Base-by-base conservation (phyloP, 2,329 filamentous ascomycete species). In the Colletotrichum lentis region DNA sequence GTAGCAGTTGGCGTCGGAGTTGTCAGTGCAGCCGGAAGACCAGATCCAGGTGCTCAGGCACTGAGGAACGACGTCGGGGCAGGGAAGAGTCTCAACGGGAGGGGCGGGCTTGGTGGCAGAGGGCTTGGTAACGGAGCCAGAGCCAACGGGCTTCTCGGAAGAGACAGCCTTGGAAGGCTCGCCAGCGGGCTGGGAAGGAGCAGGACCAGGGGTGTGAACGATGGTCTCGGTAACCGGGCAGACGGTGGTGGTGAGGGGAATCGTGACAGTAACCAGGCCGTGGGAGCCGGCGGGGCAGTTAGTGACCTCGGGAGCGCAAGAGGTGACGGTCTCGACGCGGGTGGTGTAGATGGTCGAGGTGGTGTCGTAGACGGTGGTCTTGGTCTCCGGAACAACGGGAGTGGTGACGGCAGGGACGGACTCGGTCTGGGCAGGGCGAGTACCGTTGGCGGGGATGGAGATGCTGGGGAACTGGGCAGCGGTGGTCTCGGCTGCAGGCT, bases 21-120 rank as follows among this genome's bases (percentile, higher is more conserved):
- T 97, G 82, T 92, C 89, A 74, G 85, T 85, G 88, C 95, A 98
- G 76, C 86, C 83, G 59, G 75, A 69, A 69, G 85, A 81, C 77
- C 88, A 86, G 75, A 97, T 81, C 92, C 93, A 97, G 75, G 94
- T 96, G 87, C 95, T 96, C 81, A 98, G 83, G 84, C 95, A 98
- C 76, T 88, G 88, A 71, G 95, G 94, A 57, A 97, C 90, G 55
- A 94, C 86, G 31, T 84, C 81, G 66, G 94, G 93, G 81, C 88
- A 88, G 66, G 83, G 81, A 49, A 85, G 80, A 43, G 83, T 82
- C 76, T 80, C 77, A 14, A 80, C 76, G 53, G 84, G 78, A 44
- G 73, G 73, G 46, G 78, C 69, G 31, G 77, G 70, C 43, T 76
- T 76, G 43, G 81, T 78, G 7, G 74, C 76, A 47, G 75, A 74